phyloP scores from a whole-genome alignment of 257 asterid species.

The Nicotiana noctiflora region DNA sequence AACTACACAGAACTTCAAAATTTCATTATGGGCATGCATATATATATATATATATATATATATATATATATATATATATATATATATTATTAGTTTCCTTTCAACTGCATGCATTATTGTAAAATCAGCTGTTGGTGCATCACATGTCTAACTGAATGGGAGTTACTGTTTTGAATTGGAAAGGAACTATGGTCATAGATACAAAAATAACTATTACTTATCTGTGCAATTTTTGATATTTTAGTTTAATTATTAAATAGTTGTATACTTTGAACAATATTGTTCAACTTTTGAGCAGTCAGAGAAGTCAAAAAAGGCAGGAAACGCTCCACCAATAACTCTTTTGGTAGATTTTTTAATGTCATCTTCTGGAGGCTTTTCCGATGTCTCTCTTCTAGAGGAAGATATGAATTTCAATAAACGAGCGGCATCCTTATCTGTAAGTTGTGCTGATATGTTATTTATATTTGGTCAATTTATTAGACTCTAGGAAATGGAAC shows the following conservation, averaged over 20 bases:
- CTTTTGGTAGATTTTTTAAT: constrained; percentile 49
- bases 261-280: not conserved
- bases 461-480: not conserved
- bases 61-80: not conserved
- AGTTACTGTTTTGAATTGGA: not conserved
- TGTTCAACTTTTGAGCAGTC: constrained; percentile 47
- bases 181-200: not conserved
- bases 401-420: constrained; percentile 80
- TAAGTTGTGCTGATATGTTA: constrained; percentile 25
- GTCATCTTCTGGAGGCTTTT: constrained; percentile 33
- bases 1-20: too few species aligned
- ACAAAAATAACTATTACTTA: not conserved
- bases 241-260: not conserved
- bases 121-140: not conserved
- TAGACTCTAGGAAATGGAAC: not conserved
- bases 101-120: not conserved
- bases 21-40: not conserved
- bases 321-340: constrained; percentile 57
- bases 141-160: not conserved
- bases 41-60: not conserved
- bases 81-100: not conserved
- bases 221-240: not conserved
- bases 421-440: constrained; percentile 65
- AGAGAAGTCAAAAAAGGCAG: constrained; percentile 84
- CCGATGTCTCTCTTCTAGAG: constrained; percentile 60